Conservation (phyloP, 164 flowering plant species). For the Cinnamomum micranthum region DNA sequence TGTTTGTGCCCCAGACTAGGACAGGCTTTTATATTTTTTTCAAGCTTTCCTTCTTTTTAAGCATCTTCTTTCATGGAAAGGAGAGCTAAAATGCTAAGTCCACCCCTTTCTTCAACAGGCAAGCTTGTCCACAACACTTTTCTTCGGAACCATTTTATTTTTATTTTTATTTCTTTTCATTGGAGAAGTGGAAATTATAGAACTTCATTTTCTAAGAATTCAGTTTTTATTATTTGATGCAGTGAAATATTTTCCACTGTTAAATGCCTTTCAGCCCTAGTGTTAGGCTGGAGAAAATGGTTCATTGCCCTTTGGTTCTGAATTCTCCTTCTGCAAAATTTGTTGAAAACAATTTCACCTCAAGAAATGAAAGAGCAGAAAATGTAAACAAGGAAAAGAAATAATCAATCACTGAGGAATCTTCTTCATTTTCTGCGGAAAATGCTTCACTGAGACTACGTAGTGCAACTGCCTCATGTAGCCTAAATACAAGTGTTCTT, state of each 20-base stretch:
- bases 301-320: too few relatives aligned
- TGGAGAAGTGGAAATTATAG: too few relatives aligned
- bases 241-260: too few relatives aligned
- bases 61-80: background rate
- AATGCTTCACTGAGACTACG: background rate
- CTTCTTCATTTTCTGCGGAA: background rate
- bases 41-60: too few relatives aligned
- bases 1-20: background rate
- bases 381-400: background rate
- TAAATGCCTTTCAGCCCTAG: too few relatives aligned
- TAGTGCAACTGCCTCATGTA: background rate
- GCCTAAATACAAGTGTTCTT: background rate
- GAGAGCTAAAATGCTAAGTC: background rate
- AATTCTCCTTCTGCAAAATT: too few relatives aligned
- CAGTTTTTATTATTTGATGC: too few relatives aligned
- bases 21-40: background rate
- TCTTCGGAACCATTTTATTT: background rate
- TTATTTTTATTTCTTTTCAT: background rate
- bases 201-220: too few relatives aligned
- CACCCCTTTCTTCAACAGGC: background rate
- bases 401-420: background rate
- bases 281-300: too few relatives aligned
- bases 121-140: background rate
- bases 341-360: too few relatives aligned
- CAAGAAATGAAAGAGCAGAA: too few relatives aligned